Evolutionary conservation across 208 protist species (phyloP).

Genomic region (Crithidia brevicula): DNA sequence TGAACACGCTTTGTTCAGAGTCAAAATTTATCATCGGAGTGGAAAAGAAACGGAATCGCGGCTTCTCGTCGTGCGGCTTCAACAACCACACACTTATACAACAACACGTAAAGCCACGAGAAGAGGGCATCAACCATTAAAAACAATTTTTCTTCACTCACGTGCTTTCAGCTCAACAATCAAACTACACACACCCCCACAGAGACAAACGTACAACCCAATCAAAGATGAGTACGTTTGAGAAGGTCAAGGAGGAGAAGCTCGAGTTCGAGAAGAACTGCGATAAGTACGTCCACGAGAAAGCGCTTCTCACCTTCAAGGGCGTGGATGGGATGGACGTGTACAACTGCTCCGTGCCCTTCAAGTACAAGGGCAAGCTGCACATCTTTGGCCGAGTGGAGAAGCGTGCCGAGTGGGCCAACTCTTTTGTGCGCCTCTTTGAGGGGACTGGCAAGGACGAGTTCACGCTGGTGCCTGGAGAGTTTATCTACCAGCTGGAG

Average conservation of each 20-base stretch:
- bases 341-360: slow-evolving; percentile 75
- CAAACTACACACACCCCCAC: neutral
- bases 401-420: slow-evolving; percentile 59
- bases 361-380: slow-evolving; percentile 48
- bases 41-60: neutral
- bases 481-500: slow-evolving; percentile 46
- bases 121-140: too few relatives aligned
- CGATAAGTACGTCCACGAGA: slow-evolving; percentile 49
- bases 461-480: slow-evolving; percentile 44
- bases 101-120: too few relatives aligned
- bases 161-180: neutral
- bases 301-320: slow-evolving; percentile 55
- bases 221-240: slow-evolving; percentile 37
- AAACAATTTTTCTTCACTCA: neutral
- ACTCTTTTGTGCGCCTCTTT: slow-evolving; percentile 62
- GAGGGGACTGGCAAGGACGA: slow-evolving; percentile 62
- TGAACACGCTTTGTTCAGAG: too few relatives aligned
- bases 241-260: slow-evolving; percentile 49
- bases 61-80: neutral
- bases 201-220: too few relatives aligned
- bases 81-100: neutral
- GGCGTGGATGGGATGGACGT: slow-evolving; percentile 72
- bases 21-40: too few relatives aligned
- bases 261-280: slow-evolving; percentile 50
- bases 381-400: slow-evolving; percentile 71